Percentiles rank a stretch among this genome's conserved stretches.
These are phyloP conservation scores for Pseudogymnoascus sp. DNA, from an alignment of 2,329 filamentous ascomycete species.

Conservation along the genomic window DNA sequence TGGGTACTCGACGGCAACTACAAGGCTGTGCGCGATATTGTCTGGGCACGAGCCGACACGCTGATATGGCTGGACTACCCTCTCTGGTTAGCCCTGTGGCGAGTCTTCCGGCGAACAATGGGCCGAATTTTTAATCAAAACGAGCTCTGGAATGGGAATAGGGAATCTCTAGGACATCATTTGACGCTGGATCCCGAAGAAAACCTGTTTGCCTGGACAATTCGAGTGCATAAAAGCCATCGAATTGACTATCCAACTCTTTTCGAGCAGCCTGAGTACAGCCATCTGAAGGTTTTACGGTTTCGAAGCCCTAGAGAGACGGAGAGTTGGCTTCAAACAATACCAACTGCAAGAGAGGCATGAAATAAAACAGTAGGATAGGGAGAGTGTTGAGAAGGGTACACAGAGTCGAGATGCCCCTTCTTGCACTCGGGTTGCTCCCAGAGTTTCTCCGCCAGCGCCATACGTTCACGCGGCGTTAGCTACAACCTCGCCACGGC, in stretches of 20 bases:
- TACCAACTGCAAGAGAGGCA: neutral
- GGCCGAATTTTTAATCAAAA: neutral
- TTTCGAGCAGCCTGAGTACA: slow-evolving; percentile 2
- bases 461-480: too few species aligned
- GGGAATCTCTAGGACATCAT: neutral
- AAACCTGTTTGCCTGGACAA: slow-evolving; percentile 9
- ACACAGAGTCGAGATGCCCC: too few species aligned
- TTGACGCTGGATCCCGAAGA: neutral
- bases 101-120: slow-evolving; percentile 1
- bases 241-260: neutral
- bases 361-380: neutral
- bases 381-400: neutral
- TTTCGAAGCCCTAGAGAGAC: slow-evolving; percentile 6
- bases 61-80: slow-evolving; percentile 9
- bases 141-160: slow-evolving; percentile 9
- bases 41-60: slow-evolving; percentile 2
- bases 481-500: too few species aligned
- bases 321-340: neutral
- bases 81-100: neutral
- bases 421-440: too few species aligned
- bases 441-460: too few species aligned
- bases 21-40: neutral
- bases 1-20: slow-evolving; percentile 8
- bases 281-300: slow-evolving; percentile 2
- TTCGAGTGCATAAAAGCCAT: neutral